phyloP scores from a whole-genome alignment of 306 rosid species.

The Rubus idaeus region DNA sequence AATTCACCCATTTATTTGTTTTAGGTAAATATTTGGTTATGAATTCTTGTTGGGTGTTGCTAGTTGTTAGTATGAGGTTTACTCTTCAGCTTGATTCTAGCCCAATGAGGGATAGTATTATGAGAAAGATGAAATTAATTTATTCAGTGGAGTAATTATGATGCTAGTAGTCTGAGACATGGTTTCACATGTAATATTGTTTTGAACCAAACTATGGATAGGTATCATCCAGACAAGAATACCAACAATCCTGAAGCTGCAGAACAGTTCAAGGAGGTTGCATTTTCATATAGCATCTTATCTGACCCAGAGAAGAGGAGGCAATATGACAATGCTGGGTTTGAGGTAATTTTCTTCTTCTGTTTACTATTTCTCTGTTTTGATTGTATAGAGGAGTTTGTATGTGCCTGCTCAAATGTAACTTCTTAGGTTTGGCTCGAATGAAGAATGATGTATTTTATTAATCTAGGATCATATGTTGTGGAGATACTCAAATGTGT shows the following conservation, averaged over 20 bases:
- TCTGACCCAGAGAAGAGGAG: slow-evolving; percentile 98
- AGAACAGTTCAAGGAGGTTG: slow-evolving; percentile 92
- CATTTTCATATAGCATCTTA: slow-evolving; percentile 87
- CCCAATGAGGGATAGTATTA: too few species aligned
- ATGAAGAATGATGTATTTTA: neutral
- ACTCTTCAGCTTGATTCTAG: too few species aligned
- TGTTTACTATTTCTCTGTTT: neutral
- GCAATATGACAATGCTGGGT: slow-evolving; percentile 93
- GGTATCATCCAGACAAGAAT: slow-evolving; percentile 99
- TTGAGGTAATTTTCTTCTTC: slow-evolving; percentile 62
- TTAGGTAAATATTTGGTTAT: neutral
- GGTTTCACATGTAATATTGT: slow-evolving; percentile 11
- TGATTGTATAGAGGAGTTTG: neutral
- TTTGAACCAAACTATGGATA: slow-evolving; percentile 27
- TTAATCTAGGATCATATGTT: neutral
- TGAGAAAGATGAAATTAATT: neutral
- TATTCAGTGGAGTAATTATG: neutral
- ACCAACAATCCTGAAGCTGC: slow-evolving; percentile 91
- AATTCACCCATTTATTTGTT: neutral
- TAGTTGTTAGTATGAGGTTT: neutral
- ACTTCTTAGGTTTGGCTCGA: neutral
- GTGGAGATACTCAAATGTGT: neutral
- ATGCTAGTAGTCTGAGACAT: slow-evolving; percentile 1
- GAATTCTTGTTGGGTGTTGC: neutral
- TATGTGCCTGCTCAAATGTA: neutral